Evolutionary conservation across 768 basidiomycete genomes (phyloP), one percentile per base, ranked within the genome.

Genomic region (Cyathus striatus): DNA sequence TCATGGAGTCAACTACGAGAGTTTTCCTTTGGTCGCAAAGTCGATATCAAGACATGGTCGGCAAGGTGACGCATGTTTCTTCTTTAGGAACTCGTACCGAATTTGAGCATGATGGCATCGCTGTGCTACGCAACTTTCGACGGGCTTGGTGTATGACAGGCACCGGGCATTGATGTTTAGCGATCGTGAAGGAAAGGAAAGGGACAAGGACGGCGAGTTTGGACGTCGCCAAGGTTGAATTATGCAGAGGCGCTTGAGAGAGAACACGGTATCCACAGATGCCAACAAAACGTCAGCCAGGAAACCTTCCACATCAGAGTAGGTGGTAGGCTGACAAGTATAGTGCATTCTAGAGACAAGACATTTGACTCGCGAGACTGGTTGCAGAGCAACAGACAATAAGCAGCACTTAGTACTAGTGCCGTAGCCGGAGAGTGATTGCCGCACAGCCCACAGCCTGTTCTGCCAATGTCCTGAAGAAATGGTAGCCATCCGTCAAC

Each of bases 1-100:
- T 70, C 64, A 64, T 59, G 55, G 51, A 53, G 56, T 60, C 54
- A 10, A 30, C n/a, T 49, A 41, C 43, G 40, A 49, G 57, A 58
- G 57, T 54, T 44, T 56, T 56, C 60, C 60, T 60, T 49, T 61
- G 58, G 70, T 67, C 52, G 67, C 54, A 64, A 65, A 58, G 59
- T 54, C 62, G 64, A 59, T 58, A 69, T 68, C 68, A 68, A 69
- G 62, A 61, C 10, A 60, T 60, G 58, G 80, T 83, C 76, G 78
- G 75, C 80, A 81, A 81, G 81, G 79, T 50, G 75, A 82, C 65
- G 38, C 49, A 54, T 64, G 53, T 57, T 55, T 46, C 60, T 64
- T 54, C 62, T 53, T 56, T 55, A 40, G 56, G 55, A 16, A 14
- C 10, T 17, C 24, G 6, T 20, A 36, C 42, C 42, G 18, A 18